phyloP scores from a whole-genome alignment of 176 grass and related monocot species.

The Ensete glaucum region DNA sequence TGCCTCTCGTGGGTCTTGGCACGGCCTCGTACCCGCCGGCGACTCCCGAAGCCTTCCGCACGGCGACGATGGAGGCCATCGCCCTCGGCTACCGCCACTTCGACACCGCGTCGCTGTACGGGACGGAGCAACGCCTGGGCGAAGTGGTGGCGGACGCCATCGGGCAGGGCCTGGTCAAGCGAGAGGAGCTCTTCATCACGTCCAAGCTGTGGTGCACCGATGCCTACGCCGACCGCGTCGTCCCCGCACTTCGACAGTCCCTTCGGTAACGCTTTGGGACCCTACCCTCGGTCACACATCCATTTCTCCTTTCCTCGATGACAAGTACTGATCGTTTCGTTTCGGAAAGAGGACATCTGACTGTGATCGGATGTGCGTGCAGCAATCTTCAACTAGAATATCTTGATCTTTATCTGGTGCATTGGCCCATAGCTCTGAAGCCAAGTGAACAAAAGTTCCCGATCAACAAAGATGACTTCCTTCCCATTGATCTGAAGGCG shows the following conservation, averaged over 20 bases:
- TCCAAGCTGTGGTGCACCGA: conserved; percentile 62
- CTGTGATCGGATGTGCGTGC: neutral
- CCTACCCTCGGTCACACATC: too few relatives aligned
- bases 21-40: conserved; percentile 21
- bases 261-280: conserved; percentile 26
- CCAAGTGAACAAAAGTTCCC: neutral
- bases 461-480: conserved; percentile 11
- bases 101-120: conserved; percentile 39
- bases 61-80: conserved; percentile 26
- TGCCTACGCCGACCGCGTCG: conserved; percentile 34
- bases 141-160: conserved; percentile 33
- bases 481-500: conserved; percentile 54
- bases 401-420: conserved; percentile 71
- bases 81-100: conserved; percentile 58
- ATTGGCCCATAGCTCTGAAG: conserved; percentile 47
- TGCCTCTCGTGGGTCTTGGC: conserved; percentile 37
- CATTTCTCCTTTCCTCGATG: neutral
- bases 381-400: conserved; percentile 43
- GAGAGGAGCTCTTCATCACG: conserved; percentile 33
- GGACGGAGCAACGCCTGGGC: conserved; percentile 32
- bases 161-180: conserved; percentile 13
- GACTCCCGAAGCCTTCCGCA: conserved; percentile 12
- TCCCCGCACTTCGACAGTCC: conserved; percentile 41
- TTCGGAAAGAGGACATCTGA: neutral
- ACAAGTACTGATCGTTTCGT: neutral